phyloP scores from a whole-genome alignment of 192 early-diverging fungal species.

The Geranomyces variabilis region DNA sequence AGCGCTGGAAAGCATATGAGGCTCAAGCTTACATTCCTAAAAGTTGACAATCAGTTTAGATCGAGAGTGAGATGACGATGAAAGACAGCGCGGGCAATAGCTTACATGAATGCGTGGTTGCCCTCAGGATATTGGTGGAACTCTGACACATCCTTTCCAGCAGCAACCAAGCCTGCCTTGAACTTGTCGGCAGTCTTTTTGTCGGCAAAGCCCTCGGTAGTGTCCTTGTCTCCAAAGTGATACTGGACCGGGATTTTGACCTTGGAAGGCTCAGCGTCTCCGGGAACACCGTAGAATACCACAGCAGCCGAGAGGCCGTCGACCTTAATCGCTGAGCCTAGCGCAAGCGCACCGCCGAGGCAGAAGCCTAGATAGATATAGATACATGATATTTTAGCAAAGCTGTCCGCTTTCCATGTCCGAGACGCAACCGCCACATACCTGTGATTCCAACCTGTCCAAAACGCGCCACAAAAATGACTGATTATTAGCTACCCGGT shows the following conservation, averaged over 20 bases:
- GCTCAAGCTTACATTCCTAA: slow-evolving; percentile 1
- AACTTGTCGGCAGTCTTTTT: slow-evolving; percentile 35
- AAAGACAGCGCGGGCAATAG: not conserved
- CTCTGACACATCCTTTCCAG: slow-evolving; percentile 28
- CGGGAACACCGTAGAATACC: slow-evolving; percentile 46
- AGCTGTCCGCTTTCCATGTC: too few relatives aligned
- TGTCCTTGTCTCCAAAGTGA: slow-evolving; percentile 46
- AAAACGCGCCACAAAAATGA: too few relatives aligned
- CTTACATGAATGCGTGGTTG: slow-evolving; percentile 45
- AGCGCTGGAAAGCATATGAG: not conserved
- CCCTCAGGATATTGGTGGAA: slow-evolving; percentile 37
- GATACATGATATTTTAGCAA: too few relatives aligned
- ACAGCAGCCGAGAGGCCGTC: slow-evolving; percentile 32
- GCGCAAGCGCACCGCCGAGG: slow-evolving; percentile 47
- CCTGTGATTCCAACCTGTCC: slow-evolving; percentile 32
- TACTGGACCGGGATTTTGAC: slow-evolving; percentile 41
- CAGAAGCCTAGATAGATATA: slow-evolving; percentile 44
- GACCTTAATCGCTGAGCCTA: slow-evolving; percentile 34
- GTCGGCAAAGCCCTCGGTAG: slow-evolving; percentile 39
- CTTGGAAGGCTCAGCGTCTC: slow-evolving; percentile 35
- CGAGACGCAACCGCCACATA: not conserved
- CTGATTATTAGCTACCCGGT: too few relatives aligned
- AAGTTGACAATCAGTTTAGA: too few relatives aligned
- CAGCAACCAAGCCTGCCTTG: slow-evolving; percentile 9
- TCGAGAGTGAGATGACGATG: too few relatives aligned